phyloP scores from a whole-genome alignment of 108 stramenopile genomes.

The Cyclotella sp. region DNA sequence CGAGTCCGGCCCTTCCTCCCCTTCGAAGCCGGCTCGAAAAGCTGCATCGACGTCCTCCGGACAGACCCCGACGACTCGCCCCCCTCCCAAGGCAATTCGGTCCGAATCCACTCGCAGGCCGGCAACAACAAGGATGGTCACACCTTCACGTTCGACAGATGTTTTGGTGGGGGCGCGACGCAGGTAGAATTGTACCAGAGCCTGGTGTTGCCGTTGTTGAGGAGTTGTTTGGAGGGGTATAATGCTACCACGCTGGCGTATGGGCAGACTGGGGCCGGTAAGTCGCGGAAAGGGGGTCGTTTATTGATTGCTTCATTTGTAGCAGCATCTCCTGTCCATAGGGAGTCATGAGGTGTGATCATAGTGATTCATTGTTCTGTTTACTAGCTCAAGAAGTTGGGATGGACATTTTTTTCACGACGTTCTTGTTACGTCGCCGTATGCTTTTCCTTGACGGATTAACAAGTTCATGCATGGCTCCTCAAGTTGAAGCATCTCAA shows the following conservation, averaged over 20 bases:
- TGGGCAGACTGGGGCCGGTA: slow-evolving; percentile 93
- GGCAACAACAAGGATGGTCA: slow-evolving; percentile 17
- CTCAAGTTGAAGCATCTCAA: neutral
- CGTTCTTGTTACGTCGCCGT: no score
- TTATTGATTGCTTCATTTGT: slow-evolving; percentile 56
- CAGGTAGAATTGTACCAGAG: slow-evolving; percentile 65
- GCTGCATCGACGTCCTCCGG: slow-evolving; percentile 64
- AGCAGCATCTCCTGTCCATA: neutral
- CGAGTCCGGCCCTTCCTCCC: slow-evolving; percentile 81
- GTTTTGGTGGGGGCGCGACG: slow-evolving; percentile 50
- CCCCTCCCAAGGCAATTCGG: slow-evolving; percentile 6
- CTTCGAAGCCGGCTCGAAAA: slow-evolving; percentile 63
- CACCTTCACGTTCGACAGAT: slow-evolving; percentile 76
- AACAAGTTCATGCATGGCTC: no score
- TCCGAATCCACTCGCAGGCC: neutral
- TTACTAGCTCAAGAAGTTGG: neutral
- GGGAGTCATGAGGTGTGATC: neutral
- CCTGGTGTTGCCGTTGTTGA: slow-evolving; percentile 64
- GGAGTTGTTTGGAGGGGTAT: slow-evolving; percentile 87
- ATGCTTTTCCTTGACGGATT: no score
- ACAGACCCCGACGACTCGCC: slow-evolving; percentile 12
- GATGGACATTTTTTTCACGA: neutral
- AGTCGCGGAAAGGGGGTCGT: slow-evolving; percentile 65
- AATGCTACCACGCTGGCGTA: slow-evolving; percentile 98
- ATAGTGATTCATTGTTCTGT: neutral